Base-by-base conservation (phyloP, 2,329 filamentous ascomycete species). In the Periglandula ipomoeae region DNA sequence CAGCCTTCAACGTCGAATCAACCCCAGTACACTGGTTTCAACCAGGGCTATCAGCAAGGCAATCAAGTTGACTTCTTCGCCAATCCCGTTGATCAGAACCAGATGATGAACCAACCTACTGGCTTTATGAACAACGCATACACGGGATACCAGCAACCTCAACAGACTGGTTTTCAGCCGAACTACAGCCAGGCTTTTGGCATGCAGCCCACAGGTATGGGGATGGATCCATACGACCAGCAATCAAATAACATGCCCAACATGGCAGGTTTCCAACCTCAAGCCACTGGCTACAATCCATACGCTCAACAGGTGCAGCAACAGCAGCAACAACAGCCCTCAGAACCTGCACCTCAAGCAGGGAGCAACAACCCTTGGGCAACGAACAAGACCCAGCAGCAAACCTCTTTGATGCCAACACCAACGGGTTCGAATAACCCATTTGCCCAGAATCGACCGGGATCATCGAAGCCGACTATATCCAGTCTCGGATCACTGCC, bases 391-490 rank as follows among this genome's bases (percentile, higher is more conserved):
- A 74, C 70, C 52, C 78, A 78, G 54, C 73, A 79, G 51, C 65
- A 70, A 40, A 72, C 81, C 45, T 69, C 83, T 2, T 69, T 96
- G 54, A 84, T 86, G 62, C 86, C 89, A 4, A 85, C 89, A 62
- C 85, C 87, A 3, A 98, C 93, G 3, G 93, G 93, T 43, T 97
- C 93, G 15, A 98, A 98, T 73, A 98, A 98, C 64, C 93, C 93
- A 2, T 98, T 98, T 62, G 91, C 93, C 11, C 78, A 84, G n/a
- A 81, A 85, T 70, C 83, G 73, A 61, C 80, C 71, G 62, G 82
- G 71, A 63, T 75, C 65, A 10, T 62, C 65, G 7, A 61, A 72
- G 54, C 79, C 71, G 52, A 76, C 76, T 40, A 80, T 86, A 51
- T 83, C 88, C 11, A 82, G 84, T 2, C 76, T 97, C 45, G 81